Evolutionary conservation across 306 rosid genomes (phyloP).

Genomic region (Cajanus cajan): DNA sequence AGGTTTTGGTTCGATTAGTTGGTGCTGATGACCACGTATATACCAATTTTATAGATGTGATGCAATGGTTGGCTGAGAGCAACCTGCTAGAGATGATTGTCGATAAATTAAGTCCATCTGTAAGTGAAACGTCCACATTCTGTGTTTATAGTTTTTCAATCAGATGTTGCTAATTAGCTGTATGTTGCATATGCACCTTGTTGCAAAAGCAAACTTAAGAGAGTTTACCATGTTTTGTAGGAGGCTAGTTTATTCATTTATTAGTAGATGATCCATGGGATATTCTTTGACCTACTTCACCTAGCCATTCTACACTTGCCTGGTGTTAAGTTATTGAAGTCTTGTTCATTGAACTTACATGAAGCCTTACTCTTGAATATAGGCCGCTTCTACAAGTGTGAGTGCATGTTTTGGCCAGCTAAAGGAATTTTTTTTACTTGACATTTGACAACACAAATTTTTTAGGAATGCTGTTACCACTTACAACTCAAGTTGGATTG

Average conservation of each 20-base stretch:
- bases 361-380: slow-evolving; percentile 12
- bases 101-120: slow-evolving; percentile 85
- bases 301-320: not conserved
- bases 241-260: slow-evolving; percentile 18
- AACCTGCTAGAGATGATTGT: slow-evolving; percentile 94
- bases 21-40: slow-evolving; percentile 93
- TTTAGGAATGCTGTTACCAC: not conserved
- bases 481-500: not conserved
- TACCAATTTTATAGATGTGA: slow-evolving; percentile 90
- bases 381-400: not conserved
- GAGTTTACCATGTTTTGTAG: slow-evolving; percentile 2
- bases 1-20: slow-evolving; percentile 85
- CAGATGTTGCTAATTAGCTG: not conserved
- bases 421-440: slow-evolving; percentile 5
- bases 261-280: slow-evolving; percentile 17
- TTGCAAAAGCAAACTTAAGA: not conserved
- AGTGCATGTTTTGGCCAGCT: not conserved
- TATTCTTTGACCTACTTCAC: not conserved
- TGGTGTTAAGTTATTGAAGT: not conserved
- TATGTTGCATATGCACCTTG: slow-evolving; percentile 12
- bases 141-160: slow-evolving; percentile 3
- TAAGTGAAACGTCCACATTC: slow-evolving; percentile 43
- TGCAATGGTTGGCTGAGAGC: slow-evolving; percentile 96
- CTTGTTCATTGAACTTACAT: slow-evolving; percentile 18
- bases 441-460: not conserved